These are phyloP conservation scores for Trichoderma afroharzianum DNA, from an alignment of 2,329 filamentous ascomycete species.

Conservation along the genomic window DNA sequence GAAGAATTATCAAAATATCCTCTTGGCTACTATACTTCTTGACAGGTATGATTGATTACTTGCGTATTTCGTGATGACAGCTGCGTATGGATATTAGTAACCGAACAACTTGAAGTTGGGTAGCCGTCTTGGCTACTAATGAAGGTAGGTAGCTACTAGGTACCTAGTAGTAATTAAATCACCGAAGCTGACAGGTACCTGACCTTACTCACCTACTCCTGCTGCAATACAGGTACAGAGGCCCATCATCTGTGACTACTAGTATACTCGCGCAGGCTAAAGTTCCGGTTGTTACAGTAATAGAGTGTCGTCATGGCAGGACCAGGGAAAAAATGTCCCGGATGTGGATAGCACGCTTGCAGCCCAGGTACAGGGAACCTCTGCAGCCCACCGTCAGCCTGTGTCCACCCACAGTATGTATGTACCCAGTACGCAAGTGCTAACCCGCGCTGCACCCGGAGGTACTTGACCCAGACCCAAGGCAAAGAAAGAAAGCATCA, in stretches of 20 bases:
- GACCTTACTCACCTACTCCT: neutral
- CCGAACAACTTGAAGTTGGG: neutral
- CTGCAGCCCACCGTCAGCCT: neutral
- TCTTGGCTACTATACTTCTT: neutral
- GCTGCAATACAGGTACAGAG: neutral
- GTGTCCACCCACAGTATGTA: neutral
- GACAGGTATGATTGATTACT: neutral
- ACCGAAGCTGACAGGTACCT: neutral
- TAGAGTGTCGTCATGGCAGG: neutral
- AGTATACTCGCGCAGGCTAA: neutral
- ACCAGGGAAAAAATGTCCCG: neutral
- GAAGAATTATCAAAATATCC: neutral
- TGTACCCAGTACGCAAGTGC: neutral
- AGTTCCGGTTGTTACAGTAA: neutral
- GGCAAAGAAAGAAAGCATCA: neutral
- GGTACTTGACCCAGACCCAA: neutral
- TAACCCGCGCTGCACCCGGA: neutral
- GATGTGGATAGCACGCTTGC: neutral
- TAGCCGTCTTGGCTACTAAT: neutral
- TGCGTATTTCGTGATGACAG: neutral
- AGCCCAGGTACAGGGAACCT: neutral
- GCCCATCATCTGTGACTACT: neutral
- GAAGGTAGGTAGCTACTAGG: too few relatives aligned
- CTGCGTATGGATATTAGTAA: neutral
- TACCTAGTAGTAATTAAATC: too few relatives aligned